These are phyloP conservation scores for Malus asiatica DNA, from an alignment of 306 rosid species.

Conservation along the genomic window DNA sequence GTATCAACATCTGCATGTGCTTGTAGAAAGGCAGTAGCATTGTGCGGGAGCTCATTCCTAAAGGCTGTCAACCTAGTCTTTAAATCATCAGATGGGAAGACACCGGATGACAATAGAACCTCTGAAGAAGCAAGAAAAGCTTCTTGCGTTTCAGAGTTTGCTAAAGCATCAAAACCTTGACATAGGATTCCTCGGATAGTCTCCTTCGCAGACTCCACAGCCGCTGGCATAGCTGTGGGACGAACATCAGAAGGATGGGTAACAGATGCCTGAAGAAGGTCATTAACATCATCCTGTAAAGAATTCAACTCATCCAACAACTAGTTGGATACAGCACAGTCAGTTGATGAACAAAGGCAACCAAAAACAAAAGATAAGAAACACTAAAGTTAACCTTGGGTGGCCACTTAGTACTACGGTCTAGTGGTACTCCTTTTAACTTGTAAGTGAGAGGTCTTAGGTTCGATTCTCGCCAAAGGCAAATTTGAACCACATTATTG, in stretches of 20 bases:
- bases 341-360: not conserved
- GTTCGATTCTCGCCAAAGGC: no score
- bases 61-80: not conserved
- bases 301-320: not conserved
- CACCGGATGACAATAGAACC: not conserved
- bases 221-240: not conserved
- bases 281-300: not conserved
- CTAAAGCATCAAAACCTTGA: not conserved
- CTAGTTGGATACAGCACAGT: not conserved
- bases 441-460: no score
- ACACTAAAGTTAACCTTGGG: not conserved
- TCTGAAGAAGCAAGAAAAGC: not conserved
- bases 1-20: not conserved
- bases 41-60: not conserved
- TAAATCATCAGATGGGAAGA: not conserved
- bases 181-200: not conserved
- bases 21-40: not conserved
- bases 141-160: not conserved
- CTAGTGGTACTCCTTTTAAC: no score
- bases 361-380: not conserved
- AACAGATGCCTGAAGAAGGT: not conserved
- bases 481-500: no score
- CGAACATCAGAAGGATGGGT: not conserved
- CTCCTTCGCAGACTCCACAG: not conserved
- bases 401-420: not conserved